These are phyloP conservation scores for Fusarium xylarioides DNA, from an alignment of 2,329 filamentous ascomycete genomes.

Conservation along the genomic window DNA sequence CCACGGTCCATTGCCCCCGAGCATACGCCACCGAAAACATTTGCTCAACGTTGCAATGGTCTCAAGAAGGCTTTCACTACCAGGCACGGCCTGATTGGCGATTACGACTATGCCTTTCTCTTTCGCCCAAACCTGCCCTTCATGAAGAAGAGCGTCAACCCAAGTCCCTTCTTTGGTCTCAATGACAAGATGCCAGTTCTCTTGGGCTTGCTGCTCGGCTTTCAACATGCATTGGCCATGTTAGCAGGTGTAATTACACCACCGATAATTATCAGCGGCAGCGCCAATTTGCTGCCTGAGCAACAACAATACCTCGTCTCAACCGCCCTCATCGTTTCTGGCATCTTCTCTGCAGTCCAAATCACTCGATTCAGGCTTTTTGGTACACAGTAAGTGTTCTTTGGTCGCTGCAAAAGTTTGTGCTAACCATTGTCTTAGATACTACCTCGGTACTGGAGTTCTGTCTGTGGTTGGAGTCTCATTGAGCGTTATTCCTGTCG, in stretches of 20 bases:
- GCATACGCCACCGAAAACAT: constrained; percentile 44
- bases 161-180: constrained; percentile 83
- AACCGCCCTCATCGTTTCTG: constrained; percentile 80
- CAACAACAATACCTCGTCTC: constrained; percentile 82
- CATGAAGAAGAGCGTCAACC: constrained; percentile 64
- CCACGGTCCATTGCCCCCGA: constrained; percentile 60
- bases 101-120: constrained; percentile 90
- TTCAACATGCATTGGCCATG: constrained; percentile 85
- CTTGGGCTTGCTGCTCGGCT: constrained; percentile 76
- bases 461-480: constrained; percentile 77
- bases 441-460: constrained; percentile 80
- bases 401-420: not conserved
- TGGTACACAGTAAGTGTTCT: constrained; percentile 62
- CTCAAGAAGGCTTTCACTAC: constrained; percentile 58
- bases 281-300: constrained; percentile 68
- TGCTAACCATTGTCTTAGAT: constrained; percentile 55
- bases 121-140: constrained; percentile 87
- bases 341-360: constrained; percentile 77
- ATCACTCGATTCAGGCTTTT: constrained; percentile 80
- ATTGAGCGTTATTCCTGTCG: constrained; percentile 48
- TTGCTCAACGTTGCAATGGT: constrained; percentile 41
- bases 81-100: constrained; percentile 79
- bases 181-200: constrained; percentile 81
- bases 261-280: constrained; percentile 74
- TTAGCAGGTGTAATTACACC: constrained; percentile 79